Evolutionary conservation across 192 early-diverging fungal genomes (phyloP), one percentile per base, ranked within the genome.

Genomic region (Backusella circina): DNA sequence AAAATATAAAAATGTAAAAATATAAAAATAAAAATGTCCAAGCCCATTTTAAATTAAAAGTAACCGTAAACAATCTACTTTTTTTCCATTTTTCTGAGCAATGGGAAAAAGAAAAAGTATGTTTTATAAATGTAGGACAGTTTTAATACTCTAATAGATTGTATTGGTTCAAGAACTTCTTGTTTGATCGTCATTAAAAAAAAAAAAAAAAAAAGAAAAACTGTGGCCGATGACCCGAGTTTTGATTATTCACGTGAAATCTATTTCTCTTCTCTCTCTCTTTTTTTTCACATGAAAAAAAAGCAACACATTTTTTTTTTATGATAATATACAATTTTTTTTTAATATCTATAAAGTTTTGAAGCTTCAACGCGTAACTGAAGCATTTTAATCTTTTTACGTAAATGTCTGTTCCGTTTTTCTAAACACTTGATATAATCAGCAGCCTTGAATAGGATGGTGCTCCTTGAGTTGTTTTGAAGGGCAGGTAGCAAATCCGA

Each of bases 401-500:
- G 76, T 65, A 82, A 72, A 50, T 54, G 54, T 44, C 72, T 67
- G 54, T 92, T 92, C 28, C 87, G 83, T 28, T 79, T 77, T 75
- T 92, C 91, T 15, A 92, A 81, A 16, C 88, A 78, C 41, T 82
- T 83, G 57, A 91, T 92, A 72, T 88, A 91, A 65, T 89, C 91
- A 9, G 92, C 88, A 23, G 91, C 88, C 67, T 91, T 91, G 80
- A 87, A 88, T 26, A 93, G 75, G 32, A 93, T 90, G 2, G 88
- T 89, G 41, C 86, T 88, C 71, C 92, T 93, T 44, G 88, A 90
- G 80, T 86, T 90, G 70, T 89, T 90, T 30, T 87, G 75, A 35
- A 97, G 84, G 5, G 89, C 90, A 9, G 96, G 95, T 47, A 97
- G 92, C 35, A 95, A 89, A 47, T 94, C 92, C 18, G 93, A 91